A percentile compares a stretch with the other conserved stretches of the same genome.
Evolutionary conservation across 1,284 basidiomycete species (phyloP).

Genomic region (Tetrapyrgos nigripes): DNA sequence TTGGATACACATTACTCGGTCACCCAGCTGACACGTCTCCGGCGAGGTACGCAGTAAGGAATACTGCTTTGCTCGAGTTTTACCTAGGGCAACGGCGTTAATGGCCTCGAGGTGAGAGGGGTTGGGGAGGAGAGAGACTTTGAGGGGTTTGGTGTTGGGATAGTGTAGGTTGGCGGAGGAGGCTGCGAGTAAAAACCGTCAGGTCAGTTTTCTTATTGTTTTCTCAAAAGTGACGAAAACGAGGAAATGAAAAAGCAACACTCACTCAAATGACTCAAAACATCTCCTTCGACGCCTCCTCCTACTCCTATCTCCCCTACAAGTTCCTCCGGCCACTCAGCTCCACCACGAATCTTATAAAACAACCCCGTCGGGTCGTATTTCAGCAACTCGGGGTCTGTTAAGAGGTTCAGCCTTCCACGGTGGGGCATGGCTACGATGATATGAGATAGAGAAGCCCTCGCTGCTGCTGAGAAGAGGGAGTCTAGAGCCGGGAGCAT

Average conservation of each 20-base stretch:
- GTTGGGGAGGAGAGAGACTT: conserved; percentile 84
- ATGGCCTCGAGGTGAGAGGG: conserved; percentile 91
- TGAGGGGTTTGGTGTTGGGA: conserved; percentile 58
- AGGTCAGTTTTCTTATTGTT: background rate
- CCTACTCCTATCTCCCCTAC: background rate
- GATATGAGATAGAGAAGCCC: conserved; percentile 72
- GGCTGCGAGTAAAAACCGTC: conserved; percentile 41
- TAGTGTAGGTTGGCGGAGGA: conserved; percentile 69
- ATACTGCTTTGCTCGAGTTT: conserved; percentile 92
- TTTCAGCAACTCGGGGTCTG: conserved; percentile 63
- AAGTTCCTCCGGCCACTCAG: conserved; percentile 72
- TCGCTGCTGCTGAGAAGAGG: conserved; percentile 71
- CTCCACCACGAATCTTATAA: conserved; percentile 84
- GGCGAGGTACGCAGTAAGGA: conserved; percentile 73
- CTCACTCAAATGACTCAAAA: conserved; percentile 82
- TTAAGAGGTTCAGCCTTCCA: conserved; percentile 89
- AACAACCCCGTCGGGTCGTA: conserved; percentile 75
- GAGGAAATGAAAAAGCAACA: conserved; percentile 17
- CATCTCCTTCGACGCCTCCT: conserved; percentile 76
- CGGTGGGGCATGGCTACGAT: conserved; percentile 86
- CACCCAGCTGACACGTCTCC: conserved; percentile 79
- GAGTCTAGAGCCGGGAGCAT: conserved; percentile 87
- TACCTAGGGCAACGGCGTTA: conserved; percentile 86
- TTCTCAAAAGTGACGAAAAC: background rate
- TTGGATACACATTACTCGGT: conserved; percentile 87